Conservation (phyloP, 495 filamentous ascomycete genomes). For the Rostrohypoxylon terebratum region DNA sequence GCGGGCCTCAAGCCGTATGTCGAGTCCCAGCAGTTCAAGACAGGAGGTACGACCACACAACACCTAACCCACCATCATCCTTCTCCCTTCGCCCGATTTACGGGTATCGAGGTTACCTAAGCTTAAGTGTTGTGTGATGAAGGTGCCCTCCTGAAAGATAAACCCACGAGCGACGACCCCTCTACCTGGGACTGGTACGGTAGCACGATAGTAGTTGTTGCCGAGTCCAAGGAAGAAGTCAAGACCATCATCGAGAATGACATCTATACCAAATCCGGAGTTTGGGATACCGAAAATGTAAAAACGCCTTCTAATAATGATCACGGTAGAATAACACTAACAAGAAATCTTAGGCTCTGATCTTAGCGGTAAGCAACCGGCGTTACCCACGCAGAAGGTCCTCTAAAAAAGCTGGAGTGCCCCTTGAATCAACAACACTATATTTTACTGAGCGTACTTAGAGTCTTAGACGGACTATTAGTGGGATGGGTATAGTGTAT, state of each 20-base stretch:
- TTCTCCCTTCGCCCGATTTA: neutral
- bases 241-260: slow-evolving; percentile 75
- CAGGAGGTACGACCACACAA: slow-evolving; percentile 65
- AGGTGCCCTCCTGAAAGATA: slow-evolving; percentile 79
- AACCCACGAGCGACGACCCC: slow-evolving; percentile 71
- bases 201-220: slow-evolving; percentile 72
- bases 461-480: too few species aligned
- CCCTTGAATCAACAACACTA: too few species aligned
- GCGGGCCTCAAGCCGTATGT: slow-evolving; percentile 58
- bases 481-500: too few species aligned
- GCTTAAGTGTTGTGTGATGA: slow-evolving; percentile 1
- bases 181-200: slow-evolving; percentile 72
- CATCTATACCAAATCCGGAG: slow-evolving; percentile 73
- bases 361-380: slow-evolving; percentile 53
- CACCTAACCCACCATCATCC: neutral
- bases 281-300: slow-evolving; percentile 88
- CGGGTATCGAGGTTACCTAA: neutral
- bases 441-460: too few species aligned
- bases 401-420: too few species aligned
- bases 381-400: too few species aligned
- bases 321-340: slow-evolving; percentile 20
- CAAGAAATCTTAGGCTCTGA: slow-evolving; percentile 46
- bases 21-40: slow-evolving; percentile 62
- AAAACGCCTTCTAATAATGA: slow-evolving; percentile 24
- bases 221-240: slow-evolving; percentile 75